Evolutionary conservation across 805 yeast genomes (phyloP).

Genomic region (Ogataea thermomethanolica): DNA sequence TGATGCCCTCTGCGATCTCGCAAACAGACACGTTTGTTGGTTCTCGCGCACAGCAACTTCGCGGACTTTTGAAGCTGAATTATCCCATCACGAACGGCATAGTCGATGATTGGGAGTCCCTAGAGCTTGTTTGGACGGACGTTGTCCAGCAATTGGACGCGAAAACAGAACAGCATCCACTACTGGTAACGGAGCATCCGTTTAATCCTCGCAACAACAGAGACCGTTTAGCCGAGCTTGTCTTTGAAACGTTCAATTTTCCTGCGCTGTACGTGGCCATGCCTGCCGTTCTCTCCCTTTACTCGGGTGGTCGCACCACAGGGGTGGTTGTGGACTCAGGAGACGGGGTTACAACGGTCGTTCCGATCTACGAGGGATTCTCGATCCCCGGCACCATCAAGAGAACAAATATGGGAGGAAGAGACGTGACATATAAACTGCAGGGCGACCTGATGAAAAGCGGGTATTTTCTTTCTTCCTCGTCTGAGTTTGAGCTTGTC

Average conservation of each 20-base stretch:
- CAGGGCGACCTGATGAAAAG: conserved; percentile 61
- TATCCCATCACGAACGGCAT: conserved; percentile 82
- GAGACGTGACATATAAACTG: conserved; percentile 77
- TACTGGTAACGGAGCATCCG: conserved; percentile 86
- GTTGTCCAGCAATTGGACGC: conserved; percentile 52
- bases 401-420: conserved; percentile 79
- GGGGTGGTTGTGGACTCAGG: conserved; percentile 91
- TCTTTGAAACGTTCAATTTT: conserved; percentile 69
- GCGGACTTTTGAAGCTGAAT: conserved; percentile 70
- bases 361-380: conserved; percentile 90
- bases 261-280: conserved; percentile 73
- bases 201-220: conserved; percentile 65
- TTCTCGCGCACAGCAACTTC: conserved; percentile 61
- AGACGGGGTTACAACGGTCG: conserved; percentile 85
- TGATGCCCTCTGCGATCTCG: conserved; percentile 62
- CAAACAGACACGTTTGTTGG: conserved; percentile 71
- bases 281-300: conserved; percentile 78
- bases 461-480: conserved; percentile 62
- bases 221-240: conserved; percentile 55
- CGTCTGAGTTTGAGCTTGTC: conserved; percentile 81
- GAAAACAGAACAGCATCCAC: conserved; percentile 72
- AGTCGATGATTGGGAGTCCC: conserved; percentile 78
- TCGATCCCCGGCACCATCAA: conserved; percentile 67
- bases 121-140: conserved; percentile 79
- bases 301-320: conserved; percentile 87